Percentiles rank a stretch among this genome's conserved stretches.
phyloP scores from a whole-genome alignment of 306 rosid genomes.

The Casuarina equisetifolia region DNA sequence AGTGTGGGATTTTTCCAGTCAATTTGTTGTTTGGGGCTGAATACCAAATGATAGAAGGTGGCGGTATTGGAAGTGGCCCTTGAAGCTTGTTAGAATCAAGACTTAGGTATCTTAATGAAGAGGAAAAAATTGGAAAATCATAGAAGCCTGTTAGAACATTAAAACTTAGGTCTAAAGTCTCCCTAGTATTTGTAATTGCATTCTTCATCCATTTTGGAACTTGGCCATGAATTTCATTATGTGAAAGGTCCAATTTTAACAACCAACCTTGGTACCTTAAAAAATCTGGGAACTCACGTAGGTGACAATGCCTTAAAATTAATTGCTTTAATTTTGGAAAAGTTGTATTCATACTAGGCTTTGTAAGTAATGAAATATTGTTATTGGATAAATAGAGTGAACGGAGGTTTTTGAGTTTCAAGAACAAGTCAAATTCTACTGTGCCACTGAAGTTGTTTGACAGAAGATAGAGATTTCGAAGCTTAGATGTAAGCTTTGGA shows the following conservation, averaged over 20 bases:
- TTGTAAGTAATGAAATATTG: neutral
- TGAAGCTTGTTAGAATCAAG: neutral
- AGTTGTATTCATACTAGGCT: neutral
- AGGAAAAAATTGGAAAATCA: neutral
- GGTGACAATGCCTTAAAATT: neutral
- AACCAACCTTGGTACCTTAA: too few relatives aligned
- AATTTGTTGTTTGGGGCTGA: neutral
- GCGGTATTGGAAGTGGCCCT: neutral
- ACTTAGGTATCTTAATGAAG: neutral
- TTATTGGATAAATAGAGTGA: too few relatives aligned
- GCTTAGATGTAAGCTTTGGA: too few relatives aligned
- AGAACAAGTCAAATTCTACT: neutral
- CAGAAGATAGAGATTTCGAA: too few relatives aligned
- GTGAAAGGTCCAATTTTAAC: too few relatives aligned
- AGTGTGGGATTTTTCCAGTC: neutral
- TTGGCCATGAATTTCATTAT: too few relatives aligned
- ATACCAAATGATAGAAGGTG: too few relatives aligned
- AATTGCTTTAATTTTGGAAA: neutral
- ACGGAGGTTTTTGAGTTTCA: too few relatives aligned
- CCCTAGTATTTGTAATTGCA: neutral
- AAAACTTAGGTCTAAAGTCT: neutral
- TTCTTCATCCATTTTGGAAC: too few relatives aligned
- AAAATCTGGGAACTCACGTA: neutral
- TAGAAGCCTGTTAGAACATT: neutral
- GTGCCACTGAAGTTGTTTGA: neutral